Percentiles rank a stretch among this genome's conserved stretches.
phyloP scores from a whole-genome alignment of 345 rosid species.

The Linum trigynum region DNA sequence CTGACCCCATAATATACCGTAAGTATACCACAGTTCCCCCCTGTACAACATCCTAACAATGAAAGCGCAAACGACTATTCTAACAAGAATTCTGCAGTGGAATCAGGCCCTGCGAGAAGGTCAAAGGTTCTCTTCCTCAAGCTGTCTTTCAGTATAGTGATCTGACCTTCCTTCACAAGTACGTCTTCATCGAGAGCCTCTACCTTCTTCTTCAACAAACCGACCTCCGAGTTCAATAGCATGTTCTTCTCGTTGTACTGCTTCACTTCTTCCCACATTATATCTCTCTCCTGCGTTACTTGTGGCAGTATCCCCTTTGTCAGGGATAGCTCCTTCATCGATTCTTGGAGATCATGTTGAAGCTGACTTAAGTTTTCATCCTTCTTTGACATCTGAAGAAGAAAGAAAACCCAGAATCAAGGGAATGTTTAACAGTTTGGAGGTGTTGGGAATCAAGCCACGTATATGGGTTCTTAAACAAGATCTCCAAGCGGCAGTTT shows the following conservation, averaged over 20 bases:
- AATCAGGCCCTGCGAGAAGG: conserved; percentile 51
- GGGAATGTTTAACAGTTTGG: background rate
- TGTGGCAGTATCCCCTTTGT: conserved; percentile 47
- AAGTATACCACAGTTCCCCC: no score
- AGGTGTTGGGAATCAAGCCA: background rate
- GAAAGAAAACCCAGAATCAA: background rate
- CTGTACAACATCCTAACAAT: no score
- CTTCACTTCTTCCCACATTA: conserved; percentile 76
- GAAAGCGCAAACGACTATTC: background rate
- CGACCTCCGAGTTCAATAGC: conserved; percentile 65
- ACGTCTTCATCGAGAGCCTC: conserved; percentile 70
- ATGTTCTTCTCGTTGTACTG: conserved; percentile 74
- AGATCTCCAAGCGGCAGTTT: no score
- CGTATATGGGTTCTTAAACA: no score
- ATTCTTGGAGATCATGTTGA: conserved; percentile 52
- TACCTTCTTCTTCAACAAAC: conserved; percentile 48
- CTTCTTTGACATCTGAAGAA: conserved; percentile 60
- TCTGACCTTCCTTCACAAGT: conserved; percentile 83
- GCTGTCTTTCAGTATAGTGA: conserved; percentile 73
- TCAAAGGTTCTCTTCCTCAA: conserved; percentile 37
- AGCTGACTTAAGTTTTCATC: conserved; percentile 49
- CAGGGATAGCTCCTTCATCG: conserved; percentile 39
- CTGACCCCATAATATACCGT: no score
- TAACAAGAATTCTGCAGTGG: conserved; percentile 25
- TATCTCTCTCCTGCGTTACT: conserved; percentile 69